Conservation (phyloP, 495 filamentous ascomycete genomes). For the Apodospora peruviana region DNA sequence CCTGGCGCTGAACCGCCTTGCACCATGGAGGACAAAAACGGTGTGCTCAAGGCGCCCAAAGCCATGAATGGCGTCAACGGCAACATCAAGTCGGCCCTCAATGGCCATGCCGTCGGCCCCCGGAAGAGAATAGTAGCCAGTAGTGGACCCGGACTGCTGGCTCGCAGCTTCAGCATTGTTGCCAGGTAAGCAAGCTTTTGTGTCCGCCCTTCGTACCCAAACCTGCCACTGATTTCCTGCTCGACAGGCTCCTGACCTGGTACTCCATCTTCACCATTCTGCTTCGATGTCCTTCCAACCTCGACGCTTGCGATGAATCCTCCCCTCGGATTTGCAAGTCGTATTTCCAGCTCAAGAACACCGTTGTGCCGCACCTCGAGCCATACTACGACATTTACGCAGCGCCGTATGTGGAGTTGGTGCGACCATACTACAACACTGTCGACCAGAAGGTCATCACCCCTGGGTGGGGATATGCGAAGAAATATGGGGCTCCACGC, state of each 20-base stretch:
- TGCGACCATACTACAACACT: slow-evolving; percentile 64
- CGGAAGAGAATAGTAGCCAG: slow-evolving; percentile 12
- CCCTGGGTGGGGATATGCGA: slow-evolving; percentile 59
- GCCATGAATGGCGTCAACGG: slow-evolving; percentile 21
- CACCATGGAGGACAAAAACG: slow-evolving; percentile 30
- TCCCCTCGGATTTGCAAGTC: slow-evolving; percentile 81
- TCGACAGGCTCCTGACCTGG: slow-evolving; percentile 73
- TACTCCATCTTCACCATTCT: slow-evolving; percentile 73
- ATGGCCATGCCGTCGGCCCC: slow-evolving; percentile 23
- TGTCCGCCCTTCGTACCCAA: no score
- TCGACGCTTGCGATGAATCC: slow-evolving; percentile 57
- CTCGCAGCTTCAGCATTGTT: slow-evolving; percentile 49
- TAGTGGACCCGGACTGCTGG: slow-evolving; percentile 34
- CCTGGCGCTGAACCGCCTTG: slow-evolving; percentile 18
- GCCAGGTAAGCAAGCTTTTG: slow-evolving; percentile 52
- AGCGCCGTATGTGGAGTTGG: slow-evolving; percentile 73
- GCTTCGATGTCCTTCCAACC: slow-evolving; percentile 73
- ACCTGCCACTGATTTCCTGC: neutral
- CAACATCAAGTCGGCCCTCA: slow-evolving; percentile 19
- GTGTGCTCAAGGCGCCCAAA: slow-evolving; percentile 25
- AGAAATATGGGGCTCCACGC: slow-evolving; percentile 72
- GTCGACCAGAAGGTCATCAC: slow-evolving; percentile 62
- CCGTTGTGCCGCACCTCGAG: slow-evolving; percentile 66
- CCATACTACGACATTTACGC: slow-evolving; percentile 87
- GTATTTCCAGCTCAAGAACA: slow-evolving; percentile 65